Evolutionary conservation across 768 basidiomycete species (phyloP).

Genomic region (Mycena venus): DNA sequence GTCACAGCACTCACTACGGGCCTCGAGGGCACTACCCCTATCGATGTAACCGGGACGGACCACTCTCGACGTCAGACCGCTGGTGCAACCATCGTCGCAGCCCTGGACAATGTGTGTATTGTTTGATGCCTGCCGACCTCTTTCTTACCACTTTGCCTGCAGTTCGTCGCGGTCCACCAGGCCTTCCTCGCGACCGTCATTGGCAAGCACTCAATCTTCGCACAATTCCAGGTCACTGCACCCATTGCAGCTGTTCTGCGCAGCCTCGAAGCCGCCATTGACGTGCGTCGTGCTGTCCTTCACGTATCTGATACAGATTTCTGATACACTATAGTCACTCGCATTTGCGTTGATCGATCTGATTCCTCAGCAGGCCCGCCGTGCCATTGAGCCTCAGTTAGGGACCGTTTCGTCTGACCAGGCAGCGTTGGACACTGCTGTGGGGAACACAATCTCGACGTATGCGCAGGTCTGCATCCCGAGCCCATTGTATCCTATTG

Average conservation of each 20-base stretch:
- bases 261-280: background rate
- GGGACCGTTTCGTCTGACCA: too few relatives aligned
- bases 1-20: background rate
- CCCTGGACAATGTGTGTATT: background rate
- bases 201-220: background rate
- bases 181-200: background rate
- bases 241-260: background rate
- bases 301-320: background rate
- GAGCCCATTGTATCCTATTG: background rate
- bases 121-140: background rate
- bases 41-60: background rate
- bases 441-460: background rate
- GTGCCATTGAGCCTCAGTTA: too few relatives aligned
- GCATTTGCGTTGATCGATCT: background rate
- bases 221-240: background rate
- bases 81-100: background rate
- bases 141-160: background rate
- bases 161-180: background rate
- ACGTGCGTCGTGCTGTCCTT: background rate
- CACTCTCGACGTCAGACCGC: background rate
- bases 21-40: background rate
- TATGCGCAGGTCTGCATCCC: background rate
- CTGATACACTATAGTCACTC: too few relatives aligned
- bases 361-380: too few relatives aligned
- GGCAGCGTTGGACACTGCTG: background rate